Percentiles rank a stretch among this genome's conserved stretches.
Evolutionary conservation across 148 eudicot genomes (phyloP).

Genomic region (Vaccinium corymbosum): DNA sequence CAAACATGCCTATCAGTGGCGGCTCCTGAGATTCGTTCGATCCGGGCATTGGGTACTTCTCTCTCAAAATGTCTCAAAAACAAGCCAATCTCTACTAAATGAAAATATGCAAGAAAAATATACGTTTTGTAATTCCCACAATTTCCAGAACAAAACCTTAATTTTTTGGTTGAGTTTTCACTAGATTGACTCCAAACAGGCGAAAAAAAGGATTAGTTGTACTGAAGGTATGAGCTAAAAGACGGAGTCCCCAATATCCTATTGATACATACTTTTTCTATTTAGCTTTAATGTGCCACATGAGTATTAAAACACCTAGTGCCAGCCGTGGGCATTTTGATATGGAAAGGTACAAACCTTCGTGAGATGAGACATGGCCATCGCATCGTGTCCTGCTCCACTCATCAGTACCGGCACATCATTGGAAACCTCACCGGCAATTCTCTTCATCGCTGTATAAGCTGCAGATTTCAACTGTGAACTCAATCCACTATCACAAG

Average conservation of each 20-base stretch:
- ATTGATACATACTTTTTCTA: neutral
- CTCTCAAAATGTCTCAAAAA: neutral
- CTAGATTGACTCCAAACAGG: no score
- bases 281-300: neutral
- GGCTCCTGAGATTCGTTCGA: neutral
- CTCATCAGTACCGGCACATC: conserved; percentile 89
- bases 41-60: neutral
- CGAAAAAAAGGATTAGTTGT: no score
- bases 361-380: conserved; percentile 97
- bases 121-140: neutral
- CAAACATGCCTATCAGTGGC: neutral
- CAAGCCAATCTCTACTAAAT: neutral
- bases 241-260: neutral
- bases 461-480: conserved; percentile 76
- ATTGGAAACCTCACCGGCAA: conserved; percentile 51
- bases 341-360: conserved; percentile 42
- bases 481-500: conserved; percentile 65
- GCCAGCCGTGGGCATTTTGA: neutral
- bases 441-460: conserved; percentile 48
- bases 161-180: no score
- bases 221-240: no score
- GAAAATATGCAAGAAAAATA: neutral
- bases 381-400: conserved; percentile 99
- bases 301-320: neutral
- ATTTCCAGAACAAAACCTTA: no score